A percentile compares a stretch with the other conserved stretches of the same genome.
Evolutionary conservation across 192 early-diverging fungal genomes (phyloP).

Genomic region (Coemansia sp.): DNA sequence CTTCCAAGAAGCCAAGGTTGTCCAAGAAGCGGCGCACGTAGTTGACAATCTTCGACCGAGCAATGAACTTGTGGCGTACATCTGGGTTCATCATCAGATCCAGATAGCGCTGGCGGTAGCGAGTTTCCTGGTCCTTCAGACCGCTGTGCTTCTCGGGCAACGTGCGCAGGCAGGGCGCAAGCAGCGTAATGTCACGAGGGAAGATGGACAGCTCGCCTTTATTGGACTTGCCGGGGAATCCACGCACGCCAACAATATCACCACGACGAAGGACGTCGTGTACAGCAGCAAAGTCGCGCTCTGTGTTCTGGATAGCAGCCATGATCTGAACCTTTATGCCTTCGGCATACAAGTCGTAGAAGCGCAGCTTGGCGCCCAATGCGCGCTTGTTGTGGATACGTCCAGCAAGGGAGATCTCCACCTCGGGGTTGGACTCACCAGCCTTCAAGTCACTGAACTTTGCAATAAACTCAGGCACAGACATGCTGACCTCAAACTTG

Average conservation of each 20-base stretch:
- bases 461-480: constrained; percentile 82
- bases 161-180: constrained; percentile 94
- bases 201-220: constrained; percentile 95
- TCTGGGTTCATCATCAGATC: constrained; percentile 99
- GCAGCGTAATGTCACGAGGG: constrained; percentile 81
- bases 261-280: constrained; percentile 88
- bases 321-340: constrained; percentile 94
- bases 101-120: constrained; percentile 97
- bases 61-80: constrained; percentile 93
- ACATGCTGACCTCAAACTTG: constrained; percentile 94
- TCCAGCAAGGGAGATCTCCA: constrained; percentile 80
- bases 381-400: constrained; percentile 95
- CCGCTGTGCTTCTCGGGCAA: constrained; percentile 94
- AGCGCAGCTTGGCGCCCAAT: constrained; percentile 87
- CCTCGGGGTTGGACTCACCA: constrained; percentile 67
- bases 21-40: constrained; percentile 96
- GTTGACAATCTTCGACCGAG: constrained; percentile 91
- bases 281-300: constrained; percentile 74
- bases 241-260: constrained; percentile 93
- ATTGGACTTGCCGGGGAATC: constrained; percentile 91
- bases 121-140: constrained; percentile 95
- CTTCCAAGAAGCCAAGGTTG: constrained; percentile 94
- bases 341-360: constrained; percentile 95
- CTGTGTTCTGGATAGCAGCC: constrained; percentile 73
- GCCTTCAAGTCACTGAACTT: constrained; percentile 73